Conservation (phyloP, 1,284 basidiomycete species). For the Pseudozyma sp. region DNA sequence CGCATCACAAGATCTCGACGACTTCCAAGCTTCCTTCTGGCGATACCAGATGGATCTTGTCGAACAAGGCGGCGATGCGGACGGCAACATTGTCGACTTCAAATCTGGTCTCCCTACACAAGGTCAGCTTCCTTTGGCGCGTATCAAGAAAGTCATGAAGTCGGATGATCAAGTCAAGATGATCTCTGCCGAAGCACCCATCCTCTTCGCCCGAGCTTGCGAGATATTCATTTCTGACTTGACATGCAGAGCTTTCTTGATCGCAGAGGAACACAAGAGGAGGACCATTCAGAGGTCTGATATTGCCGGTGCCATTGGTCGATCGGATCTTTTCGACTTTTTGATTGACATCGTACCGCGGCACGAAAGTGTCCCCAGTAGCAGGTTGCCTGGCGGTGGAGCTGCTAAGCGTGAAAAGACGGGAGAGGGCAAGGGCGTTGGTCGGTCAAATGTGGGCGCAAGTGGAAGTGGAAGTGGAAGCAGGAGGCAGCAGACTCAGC, state of each 20-base stretch:
- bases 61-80: slow-evolving; percentile 58
- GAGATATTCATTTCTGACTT: slow-evolving; percentile 69
- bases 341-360: slow-evolving; percentile 67
- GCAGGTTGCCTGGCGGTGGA: slow-evolving; percentile 44
- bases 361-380: slow-evolving; percentile 56
- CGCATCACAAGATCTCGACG: slow-evolving; percentile 46
- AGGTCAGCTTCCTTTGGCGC: slow-evolving; percentile 65
- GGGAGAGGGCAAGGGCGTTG: slow-evolving; percentile 37
- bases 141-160: slow-evolving; percentile 69
- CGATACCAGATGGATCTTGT: slow-evolving; percentile 64
- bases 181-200: slow-evolving; percentile 68
- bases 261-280: slow-evolving; percentile 66
- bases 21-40: slow-evolving; percentile 63
- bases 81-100: slow-evolving; percentile 61
- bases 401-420: slow-evolving; percentile 50
- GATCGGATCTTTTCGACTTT: slow-evolving; percentile 68
- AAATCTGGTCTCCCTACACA: slow-evolving; percentile 54
- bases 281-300: slow-evolving; percentile 67
- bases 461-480: slow-evolving; percentile 18
- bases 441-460: slow-evolving; percentile 21
- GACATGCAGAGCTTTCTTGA: slow-evolving; percentile 66
- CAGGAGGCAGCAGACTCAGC: slow-evolving; percentile 12
- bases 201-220: slow-evolving; percentile 67
- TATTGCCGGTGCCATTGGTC: slow-evolving; percentile 63
- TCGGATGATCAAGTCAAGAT: slow-evolving; percentile 68